Evolutionary conservation across 352 stramenopile species (phyloP), one percentile per base, ranked within the genome.

Genomic region (Pythium monospermum): DNA sequence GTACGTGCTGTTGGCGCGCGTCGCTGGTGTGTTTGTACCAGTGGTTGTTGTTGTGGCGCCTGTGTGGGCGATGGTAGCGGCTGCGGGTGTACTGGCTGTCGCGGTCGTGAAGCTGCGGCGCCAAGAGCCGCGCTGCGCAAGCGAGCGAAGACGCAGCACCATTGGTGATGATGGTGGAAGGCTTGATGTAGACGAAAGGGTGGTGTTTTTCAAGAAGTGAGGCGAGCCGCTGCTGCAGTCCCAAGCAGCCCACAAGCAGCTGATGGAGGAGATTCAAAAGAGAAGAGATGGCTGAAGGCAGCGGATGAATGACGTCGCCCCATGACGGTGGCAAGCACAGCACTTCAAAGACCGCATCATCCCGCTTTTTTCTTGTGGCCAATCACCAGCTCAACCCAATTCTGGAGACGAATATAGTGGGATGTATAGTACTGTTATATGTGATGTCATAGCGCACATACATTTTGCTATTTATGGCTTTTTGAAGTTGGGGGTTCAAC

Each of bases 1-100:
- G 63, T 79, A 79, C 18, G 65, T 72, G 36, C 53, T 66, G 18
- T 70, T 72, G 25, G 46, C 50, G 33, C 52, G 55, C 49, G 50
- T 65, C 2, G 45, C 36, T 10, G 47, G 38, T 8, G 53, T 49
- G 22, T 21, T 48, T 0, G 40, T 19, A 11, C 52, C 45, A 13
- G 30, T 35, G 7, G n/a, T n/a, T 10, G 47, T 42, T 8, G 53
- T 49, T 21, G 26, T 48, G 0, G 40, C 23, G 15, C 52, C 45
- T 8, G 30, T 35, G 7, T 13, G 30, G n/a, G 53, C 22, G n/a
- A 38, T 18, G 15, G 35, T 19, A 21, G 40, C 18, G 6, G 39
- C 22, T 1, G 31, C 39, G 5, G 59, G 26, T 21, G 49, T 44
- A 0, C 57, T 44, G 3, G 31, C 6, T 11, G 62, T 50, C 8